phyloP scores from a whole-genome alignment of 169 alveolate genomes.

The Eimeria maxima region DNA sequence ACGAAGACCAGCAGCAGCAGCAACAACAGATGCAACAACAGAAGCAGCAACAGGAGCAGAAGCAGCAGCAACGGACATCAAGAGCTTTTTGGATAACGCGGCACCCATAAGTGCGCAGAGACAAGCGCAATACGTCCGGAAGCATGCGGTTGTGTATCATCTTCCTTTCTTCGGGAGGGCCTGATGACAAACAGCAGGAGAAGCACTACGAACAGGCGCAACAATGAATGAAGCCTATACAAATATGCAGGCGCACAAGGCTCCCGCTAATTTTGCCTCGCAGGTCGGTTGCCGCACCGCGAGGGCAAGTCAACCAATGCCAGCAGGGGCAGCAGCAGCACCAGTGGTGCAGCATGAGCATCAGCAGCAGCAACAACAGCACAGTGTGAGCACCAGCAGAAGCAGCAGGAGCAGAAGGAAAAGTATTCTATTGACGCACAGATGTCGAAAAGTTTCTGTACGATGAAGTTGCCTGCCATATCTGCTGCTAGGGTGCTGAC shows the following conservation, averaged over 20 bases:
- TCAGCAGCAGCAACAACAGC: not conserved
- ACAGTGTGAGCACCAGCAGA: not conserved
- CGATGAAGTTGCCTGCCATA: conserved; percentile 85
- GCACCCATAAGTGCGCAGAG: conserved; percentile 86
- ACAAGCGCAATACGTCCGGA: conserved; percentile 84
- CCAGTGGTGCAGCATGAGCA: not conserved
- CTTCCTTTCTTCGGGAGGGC: conserved; percentile 83
- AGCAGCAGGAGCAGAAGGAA: not conserved
- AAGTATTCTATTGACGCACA: not conserved
- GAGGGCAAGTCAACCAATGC: not conserved
- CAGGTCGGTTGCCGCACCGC: not conserved
- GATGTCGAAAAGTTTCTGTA: conserved; percentile 85
- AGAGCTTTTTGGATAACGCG: conserved; percentile 84
- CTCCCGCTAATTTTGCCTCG: too few relatives aligned
- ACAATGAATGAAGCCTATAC: too few relatives aligned
- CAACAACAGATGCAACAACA: not conserved
- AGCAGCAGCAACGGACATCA: conserved; percentile 66
- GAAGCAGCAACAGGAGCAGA: conserved; percentile 5
- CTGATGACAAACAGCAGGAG: conserved; percentile 14
- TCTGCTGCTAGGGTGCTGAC: conserved; percentile 84
- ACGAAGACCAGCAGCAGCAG: too few relatives aligned
- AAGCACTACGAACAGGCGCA: not conserved
- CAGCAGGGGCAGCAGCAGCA: too few relatives aligned
- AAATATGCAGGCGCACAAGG: too few relatives aligned
- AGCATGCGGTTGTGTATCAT: conserved; percentile 85